A percentile compares a stretch with the other conserved stretches of the same genome.
Evolutionary conservation across 1,284 basidiomycete species (phyloP).

Genomic region (Trichosporon asahii): DNA sequence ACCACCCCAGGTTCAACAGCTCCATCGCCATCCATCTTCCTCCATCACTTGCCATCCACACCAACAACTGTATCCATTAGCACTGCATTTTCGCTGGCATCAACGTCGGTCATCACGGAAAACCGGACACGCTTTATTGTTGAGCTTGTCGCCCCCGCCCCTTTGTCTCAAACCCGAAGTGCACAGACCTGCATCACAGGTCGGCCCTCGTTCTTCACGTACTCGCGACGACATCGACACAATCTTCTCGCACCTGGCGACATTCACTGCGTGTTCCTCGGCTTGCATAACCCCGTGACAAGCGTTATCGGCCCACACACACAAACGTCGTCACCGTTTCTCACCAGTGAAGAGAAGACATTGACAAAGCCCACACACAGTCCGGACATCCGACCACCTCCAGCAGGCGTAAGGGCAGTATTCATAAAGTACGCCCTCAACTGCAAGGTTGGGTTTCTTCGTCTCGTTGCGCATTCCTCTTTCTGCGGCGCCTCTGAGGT

Average conservation of each 20-base stretch:
- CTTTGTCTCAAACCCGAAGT: constrained; percentile 1
- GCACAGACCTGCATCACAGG: constrained; percentile 9
- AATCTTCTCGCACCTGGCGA: background rate
- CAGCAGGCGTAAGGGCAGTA: background rate
- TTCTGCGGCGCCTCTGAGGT: constrained; percentile 6
- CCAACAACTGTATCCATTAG: constrained; percentile 9
- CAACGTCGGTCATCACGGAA: background rate
- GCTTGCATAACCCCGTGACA: background rate
- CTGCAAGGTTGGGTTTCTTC: background rate
- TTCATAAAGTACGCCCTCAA: constrained; percentile 1
- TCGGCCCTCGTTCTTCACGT: background rate
- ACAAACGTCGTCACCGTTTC: background rate
- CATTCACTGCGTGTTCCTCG: background rate
- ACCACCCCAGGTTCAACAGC: background rate
- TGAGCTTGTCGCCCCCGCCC: background rate
- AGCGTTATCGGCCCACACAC: background rate
- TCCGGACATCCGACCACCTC: background rate
- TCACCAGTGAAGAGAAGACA: background rate
- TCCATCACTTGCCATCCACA: constrained; percentile 1
- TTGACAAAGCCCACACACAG: background rate
- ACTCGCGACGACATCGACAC: background rate
- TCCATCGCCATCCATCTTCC: constrained; percentile 11
- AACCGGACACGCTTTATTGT: constrained; percentile 1
- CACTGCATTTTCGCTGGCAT: constrained; percentile 5
- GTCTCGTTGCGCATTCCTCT: background rate